Conservation (phyloP, 139 green algal genomes). For the Coelastrella sp. region DNA sequence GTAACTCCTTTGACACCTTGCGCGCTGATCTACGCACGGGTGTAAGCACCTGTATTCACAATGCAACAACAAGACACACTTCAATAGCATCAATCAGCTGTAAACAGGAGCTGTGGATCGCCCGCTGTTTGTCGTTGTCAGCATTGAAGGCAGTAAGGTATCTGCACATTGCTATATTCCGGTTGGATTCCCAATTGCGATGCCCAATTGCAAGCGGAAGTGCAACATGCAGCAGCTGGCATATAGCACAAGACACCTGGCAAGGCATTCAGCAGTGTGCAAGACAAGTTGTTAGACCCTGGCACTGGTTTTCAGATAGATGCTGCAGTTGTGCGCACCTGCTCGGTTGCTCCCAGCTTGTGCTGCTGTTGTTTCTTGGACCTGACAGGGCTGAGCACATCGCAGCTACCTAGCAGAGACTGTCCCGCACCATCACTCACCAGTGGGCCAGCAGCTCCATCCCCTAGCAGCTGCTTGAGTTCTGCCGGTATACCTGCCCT, state of each 20-base stretch:
- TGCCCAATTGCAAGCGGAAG: too few relatives aligned
- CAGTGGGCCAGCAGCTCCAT: neutral
- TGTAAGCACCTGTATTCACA: constrained; percentile 37
- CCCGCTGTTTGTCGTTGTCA: too few relatives aligned
- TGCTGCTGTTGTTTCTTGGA: constrained; percentile 29
- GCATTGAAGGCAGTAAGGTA: too few relatives aligned
- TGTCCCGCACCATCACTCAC: neutral
- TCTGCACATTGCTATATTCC: too few relatives aligned
- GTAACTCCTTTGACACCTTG: neutral
- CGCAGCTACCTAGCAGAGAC: neutral
- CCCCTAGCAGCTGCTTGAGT: constrained; percentile 27
- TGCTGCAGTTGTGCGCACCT: neutral
- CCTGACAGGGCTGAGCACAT: constrained; percentile 41
- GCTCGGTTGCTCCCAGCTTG: constrained; percentile 5
- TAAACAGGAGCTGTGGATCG: too few relatives aligned
- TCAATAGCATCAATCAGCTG: too few relatives aligned
- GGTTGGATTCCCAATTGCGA: too few relatives aligned
- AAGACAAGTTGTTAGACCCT: too few relatives aligned
- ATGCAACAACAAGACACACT: neutral
- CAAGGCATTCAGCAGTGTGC: too few relatives aligned
- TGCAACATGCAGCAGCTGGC: too few relatives aligned
- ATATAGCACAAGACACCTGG: too few relatives aligned
- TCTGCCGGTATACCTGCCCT: neutral
- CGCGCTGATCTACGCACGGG: constrained; percentile 42
- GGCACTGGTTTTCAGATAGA: neutral